Percentiles rank a stretch among this genome's conserved stretches.
phyloP scores from a whole-genome alignment of 2,329 filamentous ascomycete genomes.

The Ambrosiella beaveri region DNA sequence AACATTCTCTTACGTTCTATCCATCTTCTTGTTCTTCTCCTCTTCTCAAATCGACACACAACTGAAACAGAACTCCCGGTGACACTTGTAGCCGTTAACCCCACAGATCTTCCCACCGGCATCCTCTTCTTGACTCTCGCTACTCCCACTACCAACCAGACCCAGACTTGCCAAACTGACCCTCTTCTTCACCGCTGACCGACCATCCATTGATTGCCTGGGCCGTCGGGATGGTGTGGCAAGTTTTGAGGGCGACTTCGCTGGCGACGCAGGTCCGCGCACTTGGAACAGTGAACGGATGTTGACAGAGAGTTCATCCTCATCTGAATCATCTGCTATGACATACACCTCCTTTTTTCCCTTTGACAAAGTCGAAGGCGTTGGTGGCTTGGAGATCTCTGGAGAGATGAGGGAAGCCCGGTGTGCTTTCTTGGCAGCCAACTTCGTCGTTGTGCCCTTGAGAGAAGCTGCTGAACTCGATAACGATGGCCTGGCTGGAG shows the following conservation, averaged over 20 bases:
- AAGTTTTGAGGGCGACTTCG: not conserved
- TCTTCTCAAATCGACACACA: constrained; percentile 24
- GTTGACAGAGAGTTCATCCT: constrained; percentile 24
- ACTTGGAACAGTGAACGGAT: constrained; percentile 12
- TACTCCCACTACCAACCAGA: not conserved
- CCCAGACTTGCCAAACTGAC: constrained; percentile 4
- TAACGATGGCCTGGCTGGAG: not conserved
- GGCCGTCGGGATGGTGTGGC: not conserved
- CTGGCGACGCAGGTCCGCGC: not conserved
- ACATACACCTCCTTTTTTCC: too few species aligned
- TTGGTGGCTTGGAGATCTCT: too few species aligned
- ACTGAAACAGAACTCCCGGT: constrained; percentile 41
- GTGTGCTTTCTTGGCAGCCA: too few species aligned
- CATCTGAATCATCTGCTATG: constrained; percentile 16
- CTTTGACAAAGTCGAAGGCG: too few species aligned
- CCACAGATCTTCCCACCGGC: constrained; percentile 28
- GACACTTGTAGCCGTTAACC: constrained; percentile 36
- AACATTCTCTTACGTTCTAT: not conserved
- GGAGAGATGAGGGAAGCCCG: too few species aligned
- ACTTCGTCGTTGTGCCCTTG: too few species aligned
- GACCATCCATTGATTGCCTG: not conserved
- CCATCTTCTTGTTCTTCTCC: not conserved
- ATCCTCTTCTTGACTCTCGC: not conserved
- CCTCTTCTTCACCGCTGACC: constrained; percentile 4
- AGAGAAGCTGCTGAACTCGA: too few species aligned